Percentiles rank a stretch among this genome's conserved stretches.
Conservation (phyloP, 331 rosid genomes). For the Acacia concinna region DNA sequence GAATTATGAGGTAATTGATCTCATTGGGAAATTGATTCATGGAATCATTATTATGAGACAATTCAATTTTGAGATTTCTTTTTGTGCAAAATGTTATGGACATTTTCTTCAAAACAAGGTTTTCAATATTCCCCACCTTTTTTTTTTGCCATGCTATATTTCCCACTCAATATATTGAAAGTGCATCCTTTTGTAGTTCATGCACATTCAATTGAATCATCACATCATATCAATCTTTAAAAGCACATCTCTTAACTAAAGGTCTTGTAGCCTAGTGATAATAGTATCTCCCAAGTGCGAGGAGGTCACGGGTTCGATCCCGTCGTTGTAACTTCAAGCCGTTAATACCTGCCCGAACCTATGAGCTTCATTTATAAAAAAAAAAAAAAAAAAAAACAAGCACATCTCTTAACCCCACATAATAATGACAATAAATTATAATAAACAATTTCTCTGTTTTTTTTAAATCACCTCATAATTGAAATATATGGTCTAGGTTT, state of each 20-base stretch:
- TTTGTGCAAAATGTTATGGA: not conserved
- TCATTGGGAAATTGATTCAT: not conserved
- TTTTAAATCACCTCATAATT: not conserved
- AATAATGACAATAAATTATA: too few relatives aligned
- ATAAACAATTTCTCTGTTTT: not conserved
- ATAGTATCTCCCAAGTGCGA: too few relatives aligned
- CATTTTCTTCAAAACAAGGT: not conserved
- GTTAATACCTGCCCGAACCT: too few relatives aligned
- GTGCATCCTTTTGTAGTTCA: not conserved
- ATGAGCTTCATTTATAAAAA: too few relatives aligned
- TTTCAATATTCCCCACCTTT: not conserved
- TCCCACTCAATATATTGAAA: not conserved
- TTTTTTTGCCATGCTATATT: too few relatives aligned
- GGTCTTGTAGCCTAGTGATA: too few relatives aligned
- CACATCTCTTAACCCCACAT: not conserved
- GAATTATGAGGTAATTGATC: not conserved
- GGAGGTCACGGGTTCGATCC: too few relatives aligned
- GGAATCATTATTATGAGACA: not conserved
- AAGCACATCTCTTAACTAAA: not conserved
- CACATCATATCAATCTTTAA: not conserved
- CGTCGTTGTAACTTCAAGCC: too few relatives aligned
- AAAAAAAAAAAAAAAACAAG: too few relatives aligned
- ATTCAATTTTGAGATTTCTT: not conserved
- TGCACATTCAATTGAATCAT: not conserved
- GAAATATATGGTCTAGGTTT: too few relatives aligned